Base-by-base conservation (phyloP, 148 eudicot species). In the Polygonum maritimum region DNA sequence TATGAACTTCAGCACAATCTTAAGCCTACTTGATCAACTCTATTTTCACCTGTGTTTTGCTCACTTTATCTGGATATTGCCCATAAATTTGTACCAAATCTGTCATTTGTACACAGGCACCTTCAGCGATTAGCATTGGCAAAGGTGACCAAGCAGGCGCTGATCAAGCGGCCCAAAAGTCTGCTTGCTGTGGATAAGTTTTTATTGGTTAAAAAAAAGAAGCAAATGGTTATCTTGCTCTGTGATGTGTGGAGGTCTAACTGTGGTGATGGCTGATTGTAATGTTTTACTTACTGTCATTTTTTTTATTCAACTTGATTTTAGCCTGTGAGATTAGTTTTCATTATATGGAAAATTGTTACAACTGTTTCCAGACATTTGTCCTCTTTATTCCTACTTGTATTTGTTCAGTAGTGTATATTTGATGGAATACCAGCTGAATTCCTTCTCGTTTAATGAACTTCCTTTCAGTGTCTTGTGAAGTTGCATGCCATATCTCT, bases 151-250 rank as follows among this genome's bases (percentile, higher is more conserved):
- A 77, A 16, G 83, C 75, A 40, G 79, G 81, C 49, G 78, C 77
- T 71, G 82, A 79, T 74, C 87, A 85, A 82, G 82, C 79, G 71
- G 89, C 86, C 22, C 87, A 85, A 73, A 93, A 84, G 78, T 93
- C 94, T 44, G 89, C 91, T 38, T 93, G 94, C 87, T 93, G 98
- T 58, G 92, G 91, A 63, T 82, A 67, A 67, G 90, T 58, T 88
- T 35, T 35, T 5, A 11, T 67, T 36, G 41, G 71, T 41, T 14
- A 26, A 12, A 31, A 15, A 63, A 63, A 36, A 14, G 44, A 14
- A 67, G 71, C 71, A 16, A 4, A 16, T 16, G 16, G 44, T 10
- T 67, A 67, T 35, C 16, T 35, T 67, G 44, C 11, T 15, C 44
- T n/a, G 45, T 35, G 45, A 67, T 67, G 71, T 36, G 44, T 44